Percentiles rank a stretch among this genome's conserved stretches.
Evolutionary conservation across 345 rosid species (phyloP).

Genomic region (Populus nigra): DNA sequence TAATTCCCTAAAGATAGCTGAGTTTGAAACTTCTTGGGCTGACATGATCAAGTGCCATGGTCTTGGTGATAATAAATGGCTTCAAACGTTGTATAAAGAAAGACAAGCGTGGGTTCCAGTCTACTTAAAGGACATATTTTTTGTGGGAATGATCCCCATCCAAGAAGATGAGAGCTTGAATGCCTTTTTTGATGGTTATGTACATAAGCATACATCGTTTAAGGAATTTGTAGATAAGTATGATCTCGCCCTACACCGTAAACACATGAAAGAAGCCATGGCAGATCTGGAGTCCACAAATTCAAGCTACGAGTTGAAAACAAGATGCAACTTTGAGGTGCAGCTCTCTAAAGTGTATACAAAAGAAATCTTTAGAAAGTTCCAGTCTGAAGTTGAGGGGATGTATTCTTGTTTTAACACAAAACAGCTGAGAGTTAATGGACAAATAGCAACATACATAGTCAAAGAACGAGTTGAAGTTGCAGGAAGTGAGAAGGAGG

Average conservation of each 20-base stretch:
- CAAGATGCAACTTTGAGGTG: conserved; percentile 45
- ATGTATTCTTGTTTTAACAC: conserved; percentile 56
- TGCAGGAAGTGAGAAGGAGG: conserved; percentile 41
- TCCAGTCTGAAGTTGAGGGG: conserved; percentile 54
- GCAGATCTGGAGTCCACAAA: conserved; percentile 44
- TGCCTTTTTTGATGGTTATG: conserved; percentile 57
- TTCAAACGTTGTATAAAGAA: conserved; percentile 45
- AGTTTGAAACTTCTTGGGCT: conserved; percentile 50
- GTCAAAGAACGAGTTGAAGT: conserved; percentile 49
- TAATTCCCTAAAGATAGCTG: conserved; percentile 42
- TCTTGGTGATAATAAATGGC: conserved; percentile 51
- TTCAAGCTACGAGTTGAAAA: conserved; percentile 41
- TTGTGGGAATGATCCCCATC: conserved; percentile 51
- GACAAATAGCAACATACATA: conserved; percentile 42
- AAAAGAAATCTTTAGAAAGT: conserved; percentile 39
- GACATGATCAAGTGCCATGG: conserved; percentile 41
- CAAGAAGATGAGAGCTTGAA: conserved; percentile 45
- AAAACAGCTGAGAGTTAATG: conserved; percentile 39
- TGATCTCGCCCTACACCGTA: conserved; percentile 49
- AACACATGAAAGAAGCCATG: conserved; percentile 48
- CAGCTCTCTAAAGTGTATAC: conserved; percentile 49
- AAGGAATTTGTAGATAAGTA: conserved; percentile 58
- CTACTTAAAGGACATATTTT: conserved; percentile 46
- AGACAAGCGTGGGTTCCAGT: conserved; percentile 53
- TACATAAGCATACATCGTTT: conserved; percentile 54